Conservation (phyloP, 2,329 filamentous ascomycete genomes). For the Dothideomycetidae sp. region DNA sequence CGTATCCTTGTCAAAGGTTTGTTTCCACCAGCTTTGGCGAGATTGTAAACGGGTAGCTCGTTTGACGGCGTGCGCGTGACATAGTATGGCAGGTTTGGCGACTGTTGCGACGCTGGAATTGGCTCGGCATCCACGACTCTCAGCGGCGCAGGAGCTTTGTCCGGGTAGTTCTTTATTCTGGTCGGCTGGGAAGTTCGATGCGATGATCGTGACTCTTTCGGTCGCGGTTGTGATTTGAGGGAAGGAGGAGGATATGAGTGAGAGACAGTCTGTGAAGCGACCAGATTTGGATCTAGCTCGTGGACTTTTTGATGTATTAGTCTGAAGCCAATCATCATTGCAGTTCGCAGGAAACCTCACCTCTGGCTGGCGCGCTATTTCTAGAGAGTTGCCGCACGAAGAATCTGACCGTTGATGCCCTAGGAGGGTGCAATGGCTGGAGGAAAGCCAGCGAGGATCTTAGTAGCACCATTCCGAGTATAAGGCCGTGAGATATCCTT, state of each 20-base stretch:
- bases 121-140: slow-evolving; percentile 16
- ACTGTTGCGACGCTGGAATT: slow-evolving; percentile 20
- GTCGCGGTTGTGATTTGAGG: slow-evolving; percentile 22
- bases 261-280: slow-evolving; percentile 21
- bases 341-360: not conserved
- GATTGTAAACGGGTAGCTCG: slow-evolving; percentile 64
- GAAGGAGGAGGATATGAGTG: slow-evolving; percentile 20
- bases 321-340: not conserved
- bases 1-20: slow-evolving; percentile 60
- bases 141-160: slow-evolving; percentile 14
- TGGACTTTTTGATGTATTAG: too few relatives aligned
- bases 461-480: slow-evolving; percentile 7
- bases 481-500: too few relatives aligned
- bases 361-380: not conserved
- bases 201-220: slow-evolving; percentile 23
- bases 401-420: slow-evolving; percentile 23
- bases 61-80: slow-evolving; percentile 56
- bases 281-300: slow-evolving; percentile 23
- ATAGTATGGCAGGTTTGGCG: slow-evolving; percentile 47
- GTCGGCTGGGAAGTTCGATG: slow-evolving; percentile 22
- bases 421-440: slow-evolving; percentile 26
- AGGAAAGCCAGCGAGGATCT: slow-evolving; percentile 26
- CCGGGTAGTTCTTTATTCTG: slow-evolving; percentile 22
- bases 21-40: slow-evolving; percentile 61
- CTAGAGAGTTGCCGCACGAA: slow-evolving; percentile 15